A percentile compares a stretch with the other conserved stretches of the same genome.
Evolutionary conservation across 768 basidiomycete species (phyloP).

Genomic region (Suillus discolor): DNA sequence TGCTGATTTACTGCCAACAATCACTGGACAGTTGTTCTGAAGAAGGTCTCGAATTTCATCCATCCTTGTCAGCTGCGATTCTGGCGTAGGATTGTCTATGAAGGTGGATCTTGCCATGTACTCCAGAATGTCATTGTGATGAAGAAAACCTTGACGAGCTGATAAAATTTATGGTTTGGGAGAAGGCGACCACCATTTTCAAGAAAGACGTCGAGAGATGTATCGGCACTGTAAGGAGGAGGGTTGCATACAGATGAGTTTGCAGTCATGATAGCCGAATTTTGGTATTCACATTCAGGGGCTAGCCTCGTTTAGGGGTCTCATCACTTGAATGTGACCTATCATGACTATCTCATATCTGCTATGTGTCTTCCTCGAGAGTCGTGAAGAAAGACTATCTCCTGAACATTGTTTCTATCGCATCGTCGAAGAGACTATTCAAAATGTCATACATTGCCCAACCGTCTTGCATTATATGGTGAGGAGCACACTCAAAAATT

Average conservation of each 20-base stretch:
- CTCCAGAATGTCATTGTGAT: neutral
- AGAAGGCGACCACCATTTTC: neutral
- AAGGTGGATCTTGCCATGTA: slow-evolving; percentile 1
- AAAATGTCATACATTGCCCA: neutral
- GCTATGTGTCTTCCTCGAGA: neutral
- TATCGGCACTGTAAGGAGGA: neutral
- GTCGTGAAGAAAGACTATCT: neutral
- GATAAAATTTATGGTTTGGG: neutral
- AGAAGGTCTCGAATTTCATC: neutral
- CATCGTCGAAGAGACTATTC: neutral
- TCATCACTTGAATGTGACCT: neutral
- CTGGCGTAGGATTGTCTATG: neutral
- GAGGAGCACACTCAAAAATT: neutral
- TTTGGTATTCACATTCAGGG: neutral
- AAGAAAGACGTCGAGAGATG: neutral
- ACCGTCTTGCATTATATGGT: neutral
- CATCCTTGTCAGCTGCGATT: neutral
- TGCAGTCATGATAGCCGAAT: neutral
- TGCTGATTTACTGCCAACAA: neutral
- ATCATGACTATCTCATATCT: neutral
- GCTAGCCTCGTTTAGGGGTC: neutral
- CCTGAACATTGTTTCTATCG: neutral
- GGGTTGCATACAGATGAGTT: neutral
- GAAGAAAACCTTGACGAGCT: neutral
- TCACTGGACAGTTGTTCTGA: neutral